Base-by-base conservation (phyloP, 176 grass and related monocot genomes). In the Zoysia japonica region DNA sequence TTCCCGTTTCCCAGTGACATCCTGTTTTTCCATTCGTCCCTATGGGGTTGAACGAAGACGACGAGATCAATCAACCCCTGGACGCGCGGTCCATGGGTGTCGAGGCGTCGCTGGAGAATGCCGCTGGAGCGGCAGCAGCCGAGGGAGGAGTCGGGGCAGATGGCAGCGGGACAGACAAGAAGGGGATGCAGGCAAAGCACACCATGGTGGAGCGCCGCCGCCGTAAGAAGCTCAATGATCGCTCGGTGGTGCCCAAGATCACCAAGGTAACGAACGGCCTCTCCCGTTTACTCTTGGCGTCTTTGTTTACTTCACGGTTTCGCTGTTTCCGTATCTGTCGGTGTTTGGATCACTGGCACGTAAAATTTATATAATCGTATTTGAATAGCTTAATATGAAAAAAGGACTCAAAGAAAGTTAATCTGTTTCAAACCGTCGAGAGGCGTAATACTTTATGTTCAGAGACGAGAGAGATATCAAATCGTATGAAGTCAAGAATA, bases 231-330 rank as follows among this genome's bases (percentile, higher is more conserved):
- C 88, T 93, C 16, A 97, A 93, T 37, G 88, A 93, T 61, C 81
- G 90, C 74, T 93, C 94, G 7, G 88, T 93, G 17, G 88, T 97
- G 74, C 91, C 94, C 51, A 93, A 89, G 83, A 97, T 97, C 75
- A 91, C 86, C 86, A 97, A 89, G 75, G 91, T 97, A 74, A 75
- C 73, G 0, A 81, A 28, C 37, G 49, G n/a, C 28, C 72, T 65
- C 6, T 61, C 42, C 19, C 46, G 43, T 9, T 42, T 68, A 38
- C 82, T 69, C 28, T 28, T 28, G 28, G 28, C 28, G 28, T 28
- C 28, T 28, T 28, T 28, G 28, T 28, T 28, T 28, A 28, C 28
- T 28, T 28, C 28, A 28, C 28, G 28, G 28, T 28, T 28, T 28
- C 28, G 42, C 19, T 42, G 4, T 74, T 72, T 66, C 48, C 15